These are phyloP conservation scores for Geotrichum macrosporum DNA, from an alignment of 1,139 yeast genomes.

Conservation along the genomic window DNA sequence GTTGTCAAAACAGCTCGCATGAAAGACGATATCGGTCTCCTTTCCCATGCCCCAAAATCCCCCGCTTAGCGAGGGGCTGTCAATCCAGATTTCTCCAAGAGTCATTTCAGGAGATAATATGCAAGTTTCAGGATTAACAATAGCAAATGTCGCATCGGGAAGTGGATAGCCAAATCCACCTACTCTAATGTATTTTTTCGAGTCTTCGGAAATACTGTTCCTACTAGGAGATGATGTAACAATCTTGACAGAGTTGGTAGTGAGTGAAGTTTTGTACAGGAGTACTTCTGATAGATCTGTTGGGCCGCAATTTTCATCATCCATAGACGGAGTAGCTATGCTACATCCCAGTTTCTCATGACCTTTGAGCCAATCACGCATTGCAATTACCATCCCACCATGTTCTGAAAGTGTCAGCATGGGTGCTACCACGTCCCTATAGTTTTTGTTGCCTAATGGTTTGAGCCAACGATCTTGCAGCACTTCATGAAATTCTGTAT, in stretches of 20 bases:
- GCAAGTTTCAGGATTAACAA: conserved; percentile 88
- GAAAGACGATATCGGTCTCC: conserved; percentile 73
- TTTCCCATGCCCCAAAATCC: conserved; percentile 74
- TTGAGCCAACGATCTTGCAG: conserved; percentile 86
- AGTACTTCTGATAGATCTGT: conserved; percentile 60
- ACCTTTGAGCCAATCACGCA: conserved; percentile 77
- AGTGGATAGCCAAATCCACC: conserved; percentile 93
- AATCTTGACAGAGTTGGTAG: conserved; percentile 71
- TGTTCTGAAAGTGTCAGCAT: conserved; percentile 85
- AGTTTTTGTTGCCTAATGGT: conserved; percentile 80
- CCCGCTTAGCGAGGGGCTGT: conserved; percentile 80
- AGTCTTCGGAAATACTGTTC: conserved; percentile 40
- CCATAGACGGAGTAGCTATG: conserved; percentile 29
- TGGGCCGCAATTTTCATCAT: conserved; percentile 43
- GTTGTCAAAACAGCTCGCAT: conserved; percentile 72
- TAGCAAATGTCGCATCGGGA: conserved; percentile 89
- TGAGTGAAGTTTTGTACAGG: conserved; percentile 74
- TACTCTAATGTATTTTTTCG: conserved; percentile 55
- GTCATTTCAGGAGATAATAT: conserved; percentile 63
- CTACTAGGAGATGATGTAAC: conserved; percentile 54
- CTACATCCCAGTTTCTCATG: conserved; percentile 54
- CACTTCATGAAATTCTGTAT: conserved; percentile 88
- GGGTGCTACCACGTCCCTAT: conserved; percentile 81
- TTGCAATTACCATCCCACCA: conserved; percentile 92
- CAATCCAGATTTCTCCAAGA: conserved; percentile 98